Base-by-base conservation (phyloP, 192 early-diverging fungal genomes). In the Chytriomyces confervae region DNA sequence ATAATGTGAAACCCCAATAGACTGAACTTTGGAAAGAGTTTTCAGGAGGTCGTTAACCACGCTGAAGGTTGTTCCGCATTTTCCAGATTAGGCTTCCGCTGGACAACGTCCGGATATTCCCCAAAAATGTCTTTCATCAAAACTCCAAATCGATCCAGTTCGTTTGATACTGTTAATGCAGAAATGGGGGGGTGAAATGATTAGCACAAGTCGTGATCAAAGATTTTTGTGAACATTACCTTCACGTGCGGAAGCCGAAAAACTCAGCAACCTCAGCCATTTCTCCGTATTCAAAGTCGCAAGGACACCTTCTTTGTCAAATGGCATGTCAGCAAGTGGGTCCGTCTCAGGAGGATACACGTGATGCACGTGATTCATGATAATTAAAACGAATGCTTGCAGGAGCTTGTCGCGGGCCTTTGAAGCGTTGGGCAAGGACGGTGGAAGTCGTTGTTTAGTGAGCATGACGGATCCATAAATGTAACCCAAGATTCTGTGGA, bases 371-470 rank as follows among this genome's bases (percentile, higher is more conserved):
- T 53, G 69, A 44, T 70, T 7, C 69, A 74, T 45, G 29, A 74
- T 6, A 46, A 29, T 74, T 20, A 44, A n/a, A n/a, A 72, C 50
- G 27, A 79, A 73, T 6, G 44, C 50, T 9, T 72, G 45, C 2
- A 63, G 43, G 36, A 79, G 63, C 61, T 49, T 72, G 6, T 71
- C 44, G 23, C 77, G 68, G 6, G 69, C 77, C 11, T 47, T 29
- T 44, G 61, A 6, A 7, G 77, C 77, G 3, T 72, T 79, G 7
- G 77, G 77, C 6, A 79, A 69, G 7, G 16, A 13, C 8, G 61
- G 68, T 6, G 77, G 77, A 16, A 79, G 61, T 7, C 45, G 68
- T 44, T 73, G 77, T 43, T 72, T 79, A 2, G 70, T 48, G 6
- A 72, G 23, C 45, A 79, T 48, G n/a, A 70, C 66, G 24, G 69